Evolutionary conservation across 2,329 filamentous ascomycete species (phyloP), one percentile per base, ranked within the genome.

Genomic region (Ophiosphaerella herpotricha): DNA sequence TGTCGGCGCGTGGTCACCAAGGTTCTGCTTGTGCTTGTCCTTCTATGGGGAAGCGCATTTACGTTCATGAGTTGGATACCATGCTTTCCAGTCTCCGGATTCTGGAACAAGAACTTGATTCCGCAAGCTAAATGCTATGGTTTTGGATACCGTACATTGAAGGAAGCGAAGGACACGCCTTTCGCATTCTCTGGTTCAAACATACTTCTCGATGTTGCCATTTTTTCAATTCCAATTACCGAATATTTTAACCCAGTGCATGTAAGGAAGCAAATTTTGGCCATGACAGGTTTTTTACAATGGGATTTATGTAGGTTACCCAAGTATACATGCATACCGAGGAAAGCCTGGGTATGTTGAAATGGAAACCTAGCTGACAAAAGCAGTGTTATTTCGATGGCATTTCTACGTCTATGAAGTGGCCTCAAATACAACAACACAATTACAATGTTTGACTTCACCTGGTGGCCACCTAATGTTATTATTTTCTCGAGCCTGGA

Each of bases 401-500:
- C 66, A 4, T 45, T 64, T 23, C 58, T 70, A 14, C 64, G 67
- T 13, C 49, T 70, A 4, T 70, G 66, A 66, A 61, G 58, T 32
- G 56, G 51, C 5, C 49, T 63, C 31, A 64, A 59, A 14, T 58
- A 64, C 42, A 16, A 48, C 33, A 41, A 39, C 16, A 33, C 46
- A 13, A 23, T 51, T 5, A 39, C 41, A 18, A 56, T 48, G 39
- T 59, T 64, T 34, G 70, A 73, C 44, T 68, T 67, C 35, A 69
- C 67, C 0, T 72, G 58, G 61, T 66, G 66, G 62, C 65, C 66
- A 13, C 63, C 64, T 0, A 55, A 63, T 24, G 57, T 59, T 3
- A 45, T 68, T n/a, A 62, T 71, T 32, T 55, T 72, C 36, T 66
- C 65, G 12, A 64, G 58, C 39, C 55, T 73, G 31, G 70, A 73